phyloP scores from a whole-genome alignment of 768 basidiomycete species.

The Naganishia kalamii region DNA sequence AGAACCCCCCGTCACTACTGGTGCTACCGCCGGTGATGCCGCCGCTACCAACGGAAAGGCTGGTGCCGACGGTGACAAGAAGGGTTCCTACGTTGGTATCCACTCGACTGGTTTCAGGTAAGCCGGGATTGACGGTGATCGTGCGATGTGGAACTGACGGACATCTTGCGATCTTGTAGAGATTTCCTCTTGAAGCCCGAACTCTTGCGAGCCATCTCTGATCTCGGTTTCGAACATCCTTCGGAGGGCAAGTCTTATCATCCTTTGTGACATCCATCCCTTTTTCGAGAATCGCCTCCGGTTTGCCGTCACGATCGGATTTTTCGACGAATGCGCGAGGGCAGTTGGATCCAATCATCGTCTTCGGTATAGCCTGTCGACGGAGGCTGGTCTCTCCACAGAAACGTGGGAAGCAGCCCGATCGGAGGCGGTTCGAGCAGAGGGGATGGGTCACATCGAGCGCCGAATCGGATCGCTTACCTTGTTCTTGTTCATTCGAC shows the following conservation, averaged over 20 bases:
- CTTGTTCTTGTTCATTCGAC: constrained; percentile 17
- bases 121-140: no score
- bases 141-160: not conserved
- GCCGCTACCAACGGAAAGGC: constrained; percentile 46
- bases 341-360: not conserved
- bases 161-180: constrained; percentile 49
- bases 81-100: constrained; percentile 93
- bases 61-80: constrained; percentile 60
- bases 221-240: constrained; percentile 99
- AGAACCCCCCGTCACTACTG: constrained; percentile 48
- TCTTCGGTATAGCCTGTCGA: not conserved
- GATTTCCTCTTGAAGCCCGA: constrained; percentile 98
- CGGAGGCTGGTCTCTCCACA: not conserved
- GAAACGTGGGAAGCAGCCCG: not conserved
- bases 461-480: constrained; percentile 11
- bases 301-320: not conserved
- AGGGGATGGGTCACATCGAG: not conserved
- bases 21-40: constrained; percentile 29
- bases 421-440: not conserved
- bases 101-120: constrained; percentile 99
- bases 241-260: constrained; percentile 75
- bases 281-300: constrained; percentile 7
- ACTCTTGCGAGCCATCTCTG: constrained; percentile 91
- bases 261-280: not conserved
- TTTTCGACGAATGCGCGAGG: not conserved